Evolutionary conservation across 139 green algal genomes (phyloP).

Genomic region (Raphidocelis subcapitata): DNA sequence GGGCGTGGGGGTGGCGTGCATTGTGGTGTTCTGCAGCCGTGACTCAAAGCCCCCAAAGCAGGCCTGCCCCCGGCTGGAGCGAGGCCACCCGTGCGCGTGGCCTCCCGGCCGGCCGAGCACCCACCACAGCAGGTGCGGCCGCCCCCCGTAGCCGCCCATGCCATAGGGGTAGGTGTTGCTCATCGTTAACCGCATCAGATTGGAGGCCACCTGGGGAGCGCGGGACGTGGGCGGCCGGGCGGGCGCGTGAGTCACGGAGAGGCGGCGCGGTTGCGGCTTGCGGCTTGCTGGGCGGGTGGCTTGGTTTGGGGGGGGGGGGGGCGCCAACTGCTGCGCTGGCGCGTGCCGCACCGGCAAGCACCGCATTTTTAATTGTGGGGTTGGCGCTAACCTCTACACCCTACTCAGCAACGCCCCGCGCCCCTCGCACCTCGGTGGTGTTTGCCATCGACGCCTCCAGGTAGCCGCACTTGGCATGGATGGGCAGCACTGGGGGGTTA

Average conservation of each 20-base stretch:
- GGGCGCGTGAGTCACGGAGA: too few relatives aligned
- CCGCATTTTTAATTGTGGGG: background rate
- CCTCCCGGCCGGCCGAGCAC: background rate
- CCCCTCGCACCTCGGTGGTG: too few relatives aligned
- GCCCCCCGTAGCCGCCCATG: background rate
- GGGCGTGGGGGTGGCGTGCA: background rate
- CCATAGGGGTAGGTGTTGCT: too few relatives aligned
- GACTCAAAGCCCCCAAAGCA: background rate
- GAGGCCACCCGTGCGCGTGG: background rate
- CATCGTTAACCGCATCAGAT: slow-evolving; percentile 26
- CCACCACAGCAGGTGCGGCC: slow-evolving; percentile 8
- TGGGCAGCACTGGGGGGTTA: slow-evolving; percentile 21
- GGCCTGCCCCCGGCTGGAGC: background rate
- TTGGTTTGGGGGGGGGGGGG: background rate
- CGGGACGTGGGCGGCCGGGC: too few relatives aligned
- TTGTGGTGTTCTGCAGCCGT: background rate
- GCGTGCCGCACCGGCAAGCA: background rate
- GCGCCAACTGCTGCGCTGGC: background rate
- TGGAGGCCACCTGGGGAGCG: background rate
- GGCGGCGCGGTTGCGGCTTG: too few relatives aligned
- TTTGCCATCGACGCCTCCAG: background rate
- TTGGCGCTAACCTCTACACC: too few relatives aligned
- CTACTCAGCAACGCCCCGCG: too few relatives aligned
- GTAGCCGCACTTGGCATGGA: slow-evolving; percentile 9
- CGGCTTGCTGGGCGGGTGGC: background rate